Evolutionary conservation across 495 filamentous ascomycete genomes (phyloP).

Genomic region (Filosporella fistucella): DNA sequence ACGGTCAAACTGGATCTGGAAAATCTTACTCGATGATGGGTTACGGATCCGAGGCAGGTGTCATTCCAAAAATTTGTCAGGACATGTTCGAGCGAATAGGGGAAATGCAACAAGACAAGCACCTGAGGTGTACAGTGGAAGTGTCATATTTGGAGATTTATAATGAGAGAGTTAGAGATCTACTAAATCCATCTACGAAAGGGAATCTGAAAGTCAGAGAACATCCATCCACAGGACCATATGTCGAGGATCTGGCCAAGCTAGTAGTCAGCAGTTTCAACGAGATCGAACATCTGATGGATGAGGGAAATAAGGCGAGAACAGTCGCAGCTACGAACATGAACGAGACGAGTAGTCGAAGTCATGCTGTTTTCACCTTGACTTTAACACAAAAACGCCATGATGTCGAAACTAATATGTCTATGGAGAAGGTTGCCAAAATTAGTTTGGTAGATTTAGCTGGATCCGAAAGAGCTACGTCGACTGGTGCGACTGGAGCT

Average conservation of each 20-base stretch:
- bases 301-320: slow-evolving; percentile 97
- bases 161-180: slow-evolving; percentile 95
- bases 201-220: slow-evolving; percentile 96
- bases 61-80: slow-evolving; percentile 97
- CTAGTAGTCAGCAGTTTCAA: slow-evolving; percentile 94
- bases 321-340: slow-evolving; percentile 99
- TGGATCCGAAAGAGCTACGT: slow-evolving; percentile 93
- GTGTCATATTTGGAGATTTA: slow-evolving; percentile 99
- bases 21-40: slow-evolving; percentile 99
- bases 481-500: slow-evolving; percentile 92
- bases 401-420: slow-evolving; percentile 91
- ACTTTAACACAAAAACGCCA: slow-evolving; percentile 92
- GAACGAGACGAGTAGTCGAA: slow-evolving; percentile 98
- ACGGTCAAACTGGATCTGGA: slow-evolving; percentile 96
- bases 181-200: slow-evolving; percentile 94
- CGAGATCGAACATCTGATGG: slow-evolving; percentile 97
- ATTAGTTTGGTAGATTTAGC: slow-evolving; percentile 98
- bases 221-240: slow-evolving; percentile 94
- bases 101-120: slow-evolving; percentile 69
- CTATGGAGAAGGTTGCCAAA: slow-evolving; percentile 94
- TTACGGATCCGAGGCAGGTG: slow-evolving; percentile 91
- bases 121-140: slow-evolving; percentile 85
- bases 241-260: slow-evolving; percentile 97
- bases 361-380: slow-evolving; percentile 96
- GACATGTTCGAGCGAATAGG: slow-evolving; percentile 92